Percentiles rank a stretch among this genome's conserved stretches.
phyloP scores from a whole-genome alignment of 306 rosid genomes.

The Quercus agrifolia region DNA sequence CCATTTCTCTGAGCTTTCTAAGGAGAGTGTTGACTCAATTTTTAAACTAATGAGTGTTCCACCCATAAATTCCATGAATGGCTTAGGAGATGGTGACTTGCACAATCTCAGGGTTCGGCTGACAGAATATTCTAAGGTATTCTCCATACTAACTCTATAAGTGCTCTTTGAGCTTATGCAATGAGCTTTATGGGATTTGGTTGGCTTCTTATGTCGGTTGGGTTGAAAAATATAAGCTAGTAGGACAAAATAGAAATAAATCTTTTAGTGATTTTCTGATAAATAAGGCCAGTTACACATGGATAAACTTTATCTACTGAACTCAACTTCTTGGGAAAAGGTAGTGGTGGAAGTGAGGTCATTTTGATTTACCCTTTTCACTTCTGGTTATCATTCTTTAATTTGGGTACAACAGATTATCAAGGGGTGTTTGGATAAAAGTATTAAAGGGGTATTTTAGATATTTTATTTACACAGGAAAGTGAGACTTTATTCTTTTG shows the following conservation, averaged over 20 bases:
- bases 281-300: background rate
- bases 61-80: slow-evolving; percentile 29
- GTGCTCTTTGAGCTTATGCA: slow-evolving; percentile 10
- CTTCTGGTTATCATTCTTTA: background rate
- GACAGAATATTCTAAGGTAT: slow-evolving; percentile 69
- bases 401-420: background rate
- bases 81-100: slow-evolving; percentile 38
- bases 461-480: background rate
- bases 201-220: slow-evolving; percentile 24
- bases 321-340: background rate
- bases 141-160: background rate
- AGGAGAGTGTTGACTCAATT: slow-evolving; percentile 65
- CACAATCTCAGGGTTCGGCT: slow-evolving; percentile 59
- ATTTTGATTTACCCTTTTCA: background rate
- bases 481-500: background rate
- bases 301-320: background rate
- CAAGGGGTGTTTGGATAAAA: background rate
- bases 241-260: background rate
- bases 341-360: background rate
- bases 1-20: slow-evolving; percentile 56
- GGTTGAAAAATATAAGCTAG: background rate
- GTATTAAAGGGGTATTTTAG: background rate
- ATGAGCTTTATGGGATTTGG: slow-evolving; percentile 4
- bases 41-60: slow-evolving; percentile 39
- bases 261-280: background rate